Evolutionary conservation across 1,139 yeast genomes (phyloP).

Genomic region (Pneumocystis sp.): DNA sequence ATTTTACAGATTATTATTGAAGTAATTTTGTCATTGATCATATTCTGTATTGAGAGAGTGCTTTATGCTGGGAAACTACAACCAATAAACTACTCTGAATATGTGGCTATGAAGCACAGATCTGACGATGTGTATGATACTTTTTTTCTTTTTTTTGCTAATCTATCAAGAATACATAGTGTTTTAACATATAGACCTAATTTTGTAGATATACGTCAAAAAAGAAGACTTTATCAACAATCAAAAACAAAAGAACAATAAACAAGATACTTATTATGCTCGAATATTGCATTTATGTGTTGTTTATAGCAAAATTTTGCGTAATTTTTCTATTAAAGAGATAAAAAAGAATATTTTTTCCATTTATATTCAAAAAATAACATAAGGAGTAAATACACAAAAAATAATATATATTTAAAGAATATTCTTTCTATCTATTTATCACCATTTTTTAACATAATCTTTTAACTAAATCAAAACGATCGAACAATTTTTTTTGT

Average conservation of each 20-base stretch:
- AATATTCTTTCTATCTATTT: no score
- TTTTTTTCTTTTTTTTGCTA: neutral
- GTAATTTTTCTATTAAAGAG: neutral
- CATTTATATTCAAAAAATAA: no score
- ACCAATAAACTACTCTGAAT: neutral
- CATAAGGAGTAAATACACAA: no score
- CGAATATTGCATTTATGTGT: neutral
- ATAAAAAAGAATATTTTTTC: no score
- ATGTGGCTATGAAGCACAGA: neutral
- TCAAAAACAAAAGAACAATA: neutral
- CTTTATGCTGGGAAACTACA: neutral
- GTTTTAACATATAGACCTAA: neutral
- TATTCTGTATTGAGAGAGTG: neutral
- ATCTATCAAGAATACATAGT: neutral
- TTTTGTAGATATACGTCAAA: neutral
- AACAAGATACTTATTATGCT: neutral
- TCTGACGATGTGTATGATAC: neutral
- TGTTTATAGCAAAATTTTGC: neutral
- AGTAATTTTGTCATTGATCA: neutral
- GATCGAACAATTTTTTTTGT: neutral
- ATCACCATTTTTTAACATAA: no score
- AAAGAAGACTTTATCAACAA: neutral
- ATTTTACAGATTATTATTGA: neutral
- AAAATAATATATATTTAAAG: no score
- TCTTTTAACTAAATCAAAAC: neutral